Evolutionary conservation across 352 stramenopile species (phyloP), one percentile per base, ranked within the genome.

Genomic region (Phytophthora aleatoria): DNA sequence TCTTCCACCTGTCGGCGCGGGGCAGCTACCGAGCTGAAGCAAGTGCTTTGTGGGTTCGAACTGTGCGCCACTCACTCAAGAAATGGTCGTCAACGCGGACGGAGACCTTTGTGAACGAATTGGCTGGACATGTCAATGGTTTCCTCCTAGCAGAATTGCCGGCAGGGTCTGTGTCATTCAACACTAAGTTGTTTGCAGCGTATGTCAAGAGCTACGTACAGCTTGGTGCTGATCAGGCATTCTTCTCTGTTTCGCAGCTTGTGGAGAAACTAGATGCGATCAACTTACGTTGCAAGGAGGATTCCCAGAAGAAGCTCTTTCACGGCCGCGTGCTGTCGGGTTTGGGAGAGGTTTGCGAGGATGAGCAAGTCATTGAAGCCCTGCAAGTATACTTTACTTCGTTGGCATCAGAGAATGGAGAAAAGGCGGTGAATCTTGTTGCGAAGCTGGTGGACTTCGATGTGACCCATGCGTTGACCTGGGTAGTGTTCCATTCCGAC

Each of bases 401-500:
- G 6, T 50, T 91, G 16, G 56, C 38, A 20, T 60, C 16, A 39
- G n/a, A 48, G 0, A 41, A 76, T 48, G 63, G 79, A 47, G 30
- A 50, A 10, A 58, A 50, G 33, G 71, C 63, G 4, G 57, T 79
- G 11, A 54, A 73, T 30, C 43, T 90, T 30, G 43, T 92, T 31
- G 24, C 55, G 0, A 81, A 82, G 10, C 66, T 91, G 9, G 69
- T 90, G 35, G 81, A 92, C 53, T 66, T 95, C 2, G 86, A 95
- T 53, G 79, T 92, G 3, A 80, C 73, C 3, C 79, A 91, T 57
- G 82, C 82, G 10, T 71, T 95, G 47, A 91, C 86, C 26, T 91
- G 79, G 82, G 80, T 84, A 39, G 74, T 92, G 6, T 87, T 91
- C 54, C 83, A 92, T 47, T 74, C 75, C 3, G 53, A 68, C 38